Conservation (phyloP, 106 monocot genomes). For the Allium sativum region DNA sequence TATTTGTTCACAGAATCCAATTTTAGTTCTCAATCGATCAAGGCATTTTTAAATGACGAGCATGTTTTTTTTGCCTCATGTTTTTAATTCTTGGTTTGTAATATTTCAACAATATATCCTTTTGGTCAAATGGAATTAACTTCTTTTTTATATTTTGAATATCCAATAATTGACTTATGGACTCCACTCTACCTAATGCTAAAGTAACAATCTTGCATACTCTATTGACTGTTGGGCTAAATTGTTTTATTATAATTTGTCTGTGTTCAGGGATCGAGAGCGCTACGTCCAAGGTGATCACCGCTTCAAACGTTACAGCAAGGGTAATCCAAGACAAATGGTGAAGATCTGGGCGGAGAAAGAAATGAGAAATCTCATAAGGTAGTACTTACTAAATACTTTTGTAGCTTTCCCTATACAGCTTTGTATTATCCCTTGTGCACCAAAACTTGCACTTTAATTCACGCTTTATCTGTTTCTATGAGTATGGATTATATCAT, state of each 20-base stretch:
- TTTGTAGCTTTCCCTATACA: too few species aligned
- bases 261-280: conserved; percentile 86
- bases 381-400: conserved; percentile 15
- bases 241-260: conserved; percentile 1
- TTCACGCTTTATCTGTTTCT: too few species aligned
- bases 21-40: too few species aligned
- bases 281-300: conserved; percentile 98
- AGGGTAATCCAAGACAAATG: conserved; percentile 95
- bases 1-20: too few species aligned
- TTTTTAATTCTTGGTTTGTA: neutral
- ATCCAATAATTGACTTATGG: neutral
- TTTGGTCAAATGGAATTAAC: too few species aligned
- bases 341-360: conserved; percentile 99
- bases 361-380: conserved; percentile 89
- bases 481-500: too few species aligned
- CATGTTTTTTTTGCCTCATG: neutral
- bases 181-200: neutral
- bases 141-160: neutral
- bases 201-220: neutral
- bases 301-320: conserved; percentile 81
- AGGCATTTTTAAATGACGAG: too few species aligned
- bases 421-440: too few species aligned
- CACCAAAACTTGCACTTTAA: too few species aligned
- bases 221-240: neutral
- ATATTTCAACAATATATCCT: neutral